A percentile compares a stretch with the other conserved stretches of the same genome.
phyloP scores from a whole-genome alignment of 768 basidiomycete genomes.

The Boletus huronensis region DNA sequence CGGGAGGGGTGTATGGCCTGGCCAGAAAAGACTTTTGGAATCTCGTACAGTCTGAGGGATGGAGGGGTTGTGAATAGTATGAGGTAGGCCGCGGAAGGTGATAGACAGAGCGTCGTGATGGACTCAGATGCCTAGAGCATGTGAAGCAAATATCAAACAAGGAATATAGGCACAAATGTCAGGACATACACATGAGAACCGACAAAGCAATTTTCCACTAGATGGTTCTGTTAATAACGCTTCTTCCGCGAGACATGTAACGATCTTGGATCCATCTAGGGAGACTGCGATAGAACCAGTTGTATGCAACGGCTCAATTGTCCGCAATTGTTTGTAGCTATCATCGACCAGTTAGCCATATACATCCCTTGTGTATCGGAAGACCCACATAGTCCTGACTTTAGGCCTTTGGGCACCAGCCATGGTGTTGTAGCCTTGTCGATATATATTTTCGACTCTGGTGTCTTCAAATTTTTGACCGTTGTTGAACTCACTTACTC shows the following conservation, averaged over 20 bases:
- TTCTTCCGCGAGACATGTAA: slow-evolving; percentile 86
- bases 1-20: slow-evolving; percentile 66
- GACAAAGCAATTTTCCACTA: slow-evolving; percentile 70
- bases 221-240: slow-evolving; percentile 79
- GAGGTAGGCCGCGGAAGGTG: slow-evolving; percentile 71
- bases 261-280: slow-evolving; percentile 70
- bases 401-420: slow-evolving; percentile 34
- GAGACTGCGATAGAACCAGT: slow-evolving; percentile 82
- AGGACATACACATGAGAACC: slow-evolving; percentile 74
- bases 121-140: slow-evolving; percentile 73
- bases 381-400: slow-evolving; percentile 41
- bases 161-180: background rate
- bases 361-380: background rate
- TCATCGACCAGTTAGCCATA: slow-evolving; percentile 9
- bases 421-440: slow-evolving; percentile 3
- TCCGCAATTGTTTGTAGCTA: slow-evolving; percentile 74
- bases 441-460: no score
- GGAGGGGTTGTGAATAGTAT: slow-evolving; percentile 79
- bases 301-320: slow-evolving; percentile 82
- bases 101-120: slow-evolving; percentile 80
- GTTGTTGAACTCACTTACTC: background rate
- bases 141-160: background rate
- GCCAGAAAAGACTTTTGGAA: slow-evolving; percentile 50
- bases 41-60: slow-evolving; percentile 77
- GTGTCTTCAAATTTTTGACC: no score